phyloP scores from a whole-genome alignment of 2,329 filamentous ascomycete species.

The Fusarium devonianum region DNA sequence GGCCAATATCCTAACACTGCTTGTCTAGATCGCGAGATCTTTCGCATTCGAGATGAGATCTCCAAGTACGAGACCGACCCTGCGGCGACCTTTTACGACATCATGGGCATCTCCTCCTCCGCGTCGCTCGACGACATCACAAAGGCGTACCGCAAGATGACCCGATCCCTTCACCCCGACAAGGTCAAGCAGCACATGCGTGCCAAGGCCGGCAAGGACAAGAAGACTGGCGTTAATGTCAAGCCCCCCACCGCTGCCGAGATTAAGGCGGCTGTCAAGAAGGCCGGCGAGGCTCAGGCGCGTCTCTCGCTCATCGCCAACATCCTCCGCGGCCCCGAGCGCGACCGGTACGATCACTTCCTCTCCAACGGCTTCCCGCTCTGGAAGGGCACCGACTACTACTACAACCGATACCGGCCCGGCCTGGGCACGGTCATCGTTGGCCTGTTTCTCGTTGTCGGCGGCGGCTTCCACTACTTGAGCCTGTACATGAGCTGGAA shows the following conservation, averaged over 20 bases:
- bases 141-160: constrained; percentile 92
- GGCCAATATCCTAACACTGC: constrained; percentile 11
- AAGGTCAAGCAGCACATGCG: constrained; percentile 89
- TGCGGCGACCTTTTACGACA: constrained; percentile 91
- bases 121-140: constrained; percentile 88
- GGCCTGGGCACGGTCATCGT: constrained; percentile 84
- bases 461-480: constrained; percentile 87
- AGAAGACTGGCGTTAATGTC: constrained; percentile 66
- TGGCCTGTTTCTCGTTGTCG: constrained; percentile 82
- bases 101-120: constrained; percentile 76
- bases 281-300: constrained; percentile 82
- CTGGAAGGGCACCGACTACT: constrained; percentile 98
- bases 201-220: constrained; percentile 68
- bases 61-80: constrained; percentile 75
- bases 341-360: constrained; percentile 95
- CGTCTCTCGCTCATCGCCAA: constrained; percentile 84
- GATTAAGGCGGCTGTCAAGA: constrained; percentile 79
- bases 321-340: constrained; percentile 80
- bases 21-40: constrained; percentile 89
- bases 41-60: constrained; percentile 91
- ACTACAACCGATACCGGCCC: constrained; percentile 92
- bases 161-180: constrained; percentile 86
- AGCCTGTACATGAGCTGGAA: constrained; percentile 87
- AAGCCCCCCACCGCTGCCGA: constrained; percentile 78
- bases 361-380: constrained; percentile 89